Percentiles rank a stretch among this genome's conserved stretches.
Conservation (phyloP, 176 grass and related monocot genomes). For the Canna indica region DNA sequence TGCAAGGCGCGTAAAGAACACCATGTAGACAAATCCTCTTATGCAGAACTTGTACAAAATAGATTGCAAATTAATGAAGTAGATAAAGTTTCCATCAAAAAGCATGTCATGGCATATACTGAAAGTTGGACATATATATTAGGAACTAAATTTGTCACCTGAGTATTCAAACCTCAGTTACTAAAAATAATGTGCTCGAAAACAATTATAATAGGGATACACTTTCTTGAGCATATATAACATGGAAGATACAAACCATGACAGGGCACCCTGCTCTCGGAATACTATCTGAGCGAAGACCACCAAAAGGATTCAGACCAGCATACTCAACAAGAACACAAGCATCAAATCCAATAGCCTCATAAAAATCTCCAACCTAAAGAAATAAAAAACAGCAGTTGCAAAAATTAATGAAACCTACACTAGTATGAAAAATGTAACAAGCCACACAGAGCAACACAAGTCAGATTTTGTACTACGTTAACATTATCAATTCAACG, state of each 20-base stretch:
- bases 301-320: constrained; percentile 95
- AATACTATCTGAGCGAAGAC: constrained; percentile 80
- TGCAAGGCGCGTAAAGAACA: neutral
- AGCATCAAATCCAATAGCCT: constrained; percentile 93
- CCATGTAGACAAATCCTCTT: neutral
- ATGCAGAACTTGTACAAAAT: neutral
- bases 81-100: neutral
- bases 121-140: neutral
- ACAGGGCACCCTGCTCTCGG: constrained; percentile 96
- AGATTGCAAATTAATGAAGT: constrained; percentile 5
- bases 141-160: neutral
- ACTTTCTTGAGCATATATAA: neutral
- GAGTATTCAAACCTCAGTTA: neutral
- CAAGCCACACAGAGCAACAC: neutral
- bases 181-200: neutral
- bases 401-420: neutral
- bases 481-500: neutral
- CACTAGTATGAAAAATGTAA: neutral
- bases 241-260: constrained; percentile 39
- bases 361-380: constrained; percentile 97
- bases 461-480: neutral
- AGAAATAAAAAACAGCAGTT: constrained; percentile 16
- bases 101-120: neutral
- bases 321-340: constrained; percentile 95
- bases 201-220: neutral